These are phyloP conservation scores for Rosa lucieae DNA, from an alignment of 306 rosid genomes.

Conservation along the genomic window DNA sequence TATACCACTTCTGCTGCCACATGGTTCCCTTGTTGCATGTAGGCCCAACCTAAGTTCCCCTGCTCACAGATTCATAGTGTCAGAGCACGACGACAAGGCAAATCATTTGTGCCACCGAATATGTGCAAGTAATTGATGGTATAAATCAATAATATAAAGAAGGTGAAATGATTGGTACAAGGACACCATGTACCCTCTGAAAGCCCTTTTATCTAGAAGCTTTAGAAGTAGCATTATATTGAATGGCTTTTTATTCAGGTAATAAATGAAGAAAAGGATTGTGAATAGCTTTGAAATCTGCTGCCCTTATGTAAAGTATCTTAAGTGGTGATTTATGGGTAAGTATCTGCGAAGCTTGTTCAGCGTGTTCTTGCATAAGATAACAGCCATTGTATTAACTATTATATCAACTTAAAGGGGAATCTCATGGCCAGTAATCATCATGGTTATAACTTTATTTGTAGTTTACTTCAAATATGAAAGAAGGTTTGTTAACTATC, in stretches of 20 bases:
- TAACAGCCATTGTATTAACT: not conserved
- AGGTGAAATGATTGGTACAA: not conserved
- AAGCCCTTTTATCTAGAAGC: not conserved
- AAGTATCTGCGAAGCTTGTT: not conserved
- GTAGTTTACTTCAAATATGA: not conserved
- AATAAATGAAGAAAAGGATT: not conserved
- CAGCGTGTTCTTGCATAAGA: not conserved
- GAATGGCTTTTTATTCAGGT: not conserved
- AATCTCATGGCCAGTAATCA: not conserved
- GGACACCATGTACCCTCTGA: not conserved
- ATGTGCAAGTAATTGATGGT: not conserved
- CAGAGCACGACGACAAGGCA: not conserved
- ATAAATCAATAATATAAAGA: no score
- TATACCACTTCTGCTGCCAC: slow-evolving; percentile 72
- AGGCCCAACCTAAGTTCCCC: slow-evolving; percentile 99
- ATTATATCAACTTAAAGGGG: not conserved
- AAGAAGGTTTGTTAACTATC: not conserved
- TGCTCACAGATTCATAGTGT: slow-evolving; percentile 19
- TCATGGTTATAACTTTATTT: not conserved
- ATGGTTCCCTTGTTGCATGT: slow-evolving; percentile 74
- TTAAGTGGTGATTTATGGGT: not conserved
- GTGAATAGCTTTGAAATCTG: not conserved
- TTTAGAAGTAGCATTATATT: not conserved
- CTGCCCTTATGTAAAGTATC: not conserved
- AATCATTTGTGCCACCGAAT: not conserved